Evolutionary conservation across 2,329 filamentous ascomycete species (phyloP).

Genomic region (Fusarium pseudoanthophilum): DNA sequence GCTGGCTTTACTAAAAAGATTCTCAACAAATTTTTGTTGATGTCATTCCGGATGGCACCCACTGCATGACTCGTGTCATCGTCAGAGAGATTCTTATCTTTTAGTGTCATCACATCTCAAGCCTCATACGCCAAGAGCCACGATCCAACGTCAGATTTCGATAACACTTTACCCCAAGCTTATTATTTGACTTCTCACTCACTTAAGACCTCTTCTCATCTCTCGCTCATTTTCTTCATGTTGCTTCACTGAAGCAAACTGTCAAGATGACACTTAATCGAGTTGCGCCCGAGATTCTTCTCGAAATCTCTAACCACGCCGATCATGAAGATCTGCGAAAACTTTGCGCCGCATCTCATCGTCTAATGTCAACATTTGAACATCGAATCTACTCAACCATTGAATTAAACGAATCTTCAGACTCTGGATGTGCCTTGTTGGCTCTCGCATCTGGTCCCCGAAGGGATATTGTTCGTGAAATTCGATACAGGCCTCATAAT

Average conservation of each 20-base stretch:
- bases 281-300: neutral
- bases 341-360: neutral
- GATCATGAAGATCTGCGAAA: neutral
- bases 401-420: neutral
- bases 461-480: neutral
- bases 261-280: neutral
- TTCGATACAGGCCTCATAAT: neutral
- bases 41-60: too few species aligned
- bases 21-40: neutral
- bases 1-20: neutral
- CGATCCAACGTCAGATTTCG: neutral
- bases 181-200: neutral
- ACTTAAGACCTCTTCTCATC: neutral
- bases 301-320: neutral
- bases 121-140: neutral
- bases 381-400: neutral
- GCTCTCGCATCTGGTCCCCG: neutral
- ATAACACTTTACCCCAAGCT: neutral
- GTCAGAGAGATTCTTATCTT: neutral
- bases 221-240: neutral
- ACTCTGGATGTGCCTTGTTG: neutral
- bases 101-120: neutral
- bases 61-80: neutral
- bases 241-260: rapidly evolving
- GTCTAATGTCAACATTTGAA: neutral